phyloP scores from a whole-genome alignment of 257 asterid genomes.

The Datura wrightii region DNA sequence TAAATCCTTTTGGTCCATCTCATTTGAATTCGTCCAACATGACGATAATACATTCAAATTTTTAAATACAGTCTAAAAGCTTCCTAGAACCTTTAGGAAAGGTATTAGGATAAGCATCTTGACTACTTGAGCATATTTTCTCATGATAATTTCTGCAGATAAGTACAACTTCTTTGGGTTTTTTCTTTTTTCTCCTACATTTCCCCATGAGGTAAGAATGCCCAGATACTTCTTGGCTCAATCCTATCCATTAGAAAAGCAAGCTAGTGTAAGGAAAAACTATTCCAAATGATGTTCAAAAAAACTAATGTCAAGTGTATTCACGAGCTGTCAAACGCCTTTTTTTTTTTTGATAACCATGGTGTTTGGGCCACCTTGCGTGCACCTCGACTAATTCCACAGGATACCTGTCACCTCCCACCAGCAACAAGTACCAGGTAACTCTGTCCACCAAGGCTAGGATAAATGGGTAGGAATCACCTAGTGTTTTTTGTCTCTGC shows the following conservation, averaged over 20 bases:
- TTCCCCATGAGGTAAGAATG: neutral
- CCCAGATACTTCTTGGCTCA: neutral
- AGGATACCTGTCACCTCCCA: no score
- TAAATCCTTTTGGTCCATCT: neutral
- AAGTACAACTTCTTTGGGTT: neutral
- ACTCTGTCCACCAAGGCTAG: no score
- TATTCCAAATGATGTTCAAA: neutral
- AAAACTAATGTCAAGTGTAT: neutral
- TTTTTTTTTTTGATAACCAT: no score
- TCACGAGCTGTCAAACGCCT: neutral
- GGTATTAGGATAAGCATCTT: neutral
- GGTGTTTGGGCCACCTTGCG: no score
- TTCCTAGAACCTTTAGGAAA: neutral
- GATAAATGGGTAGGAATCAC: no score
- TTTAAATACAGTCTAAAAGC: neutral
- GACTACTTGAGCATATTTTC: neutral
- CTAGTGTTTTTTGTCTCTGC: no score
- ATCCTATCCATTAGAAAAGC: conserved; percentile 8
- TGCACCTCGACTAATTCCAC: no score
- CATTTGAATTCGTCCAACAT: neutral
- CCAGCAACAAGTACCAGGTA: no score
- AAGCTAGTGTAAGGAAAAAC: neutral
- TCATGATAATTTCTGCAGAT: neutral
- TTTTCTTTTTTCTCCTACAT: neutral
- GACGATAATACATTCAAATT: neutral